Percentiles rank a stretch among this genome's conserved stretches.
Conservation (phyloP, 2,329 filamentous ascomycete species). For the Neoascochyta sp. region DNA sequence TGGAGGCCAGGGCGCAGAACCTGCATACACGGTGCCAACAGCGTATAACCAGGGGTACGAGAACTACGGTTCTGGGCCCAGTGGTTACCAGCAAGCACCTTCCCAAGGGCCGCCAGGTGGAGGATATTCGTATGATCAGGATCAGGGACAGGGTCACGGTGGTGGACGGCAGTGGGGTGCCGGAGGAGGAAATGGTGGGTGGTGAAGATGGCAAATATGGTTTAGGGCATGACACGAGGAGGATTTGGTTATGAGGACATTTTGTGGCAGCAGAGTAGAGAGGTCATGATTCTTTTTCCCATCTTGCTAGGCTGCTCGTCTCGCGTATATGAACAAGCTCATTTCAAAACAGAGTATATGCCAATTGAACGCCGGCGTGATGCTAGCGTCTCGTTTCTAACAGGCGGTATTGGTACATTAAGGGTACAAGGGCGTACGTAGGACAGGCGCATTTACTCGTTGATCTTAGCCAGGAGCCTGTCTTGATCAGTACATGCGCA, state of each 20-base stretch:
- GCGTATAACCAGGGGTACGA: constrained; percentile 39
- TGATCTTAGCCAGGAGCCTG: constrained; percentile 98
- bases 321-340: constrained; percentile 8
- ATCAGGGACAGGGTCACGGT: constrained; percentile 12
- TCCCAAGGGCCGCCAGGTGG: constrained; percentile 14
- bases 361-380: constrained; percentile 29
- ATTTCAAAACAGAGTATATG: constrained; percentile 17
- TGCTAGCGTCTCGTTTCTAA: constrained; percentile 26
- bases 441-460: constrained; percentile 62
- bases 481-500: too few relatives aligned
- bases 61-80: constrained; percentile 16
- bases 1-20: constrained; percentile 32
- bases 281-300: too few relatives aligned
- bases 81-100: constrained; percentile 15
- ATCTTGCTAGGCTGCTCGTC: too few relatives aligned
- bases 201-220: too few relatives aligned
- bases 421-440: too few relatives aligned
- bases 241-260: too few relatives aligned
- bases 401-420: constrained; percentile 29
- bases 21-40: constrained; percentile 32
- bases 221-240: too few relatives aligned
- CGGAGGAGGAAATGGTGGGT: constrained; percentile 27
- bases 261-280: too few relatives aligned
- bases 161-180: constrained; percentile 31
- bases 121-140: constrained; percentile 24